phyloP scores from a whole-genome alignment of 768 basidiomycete genomes.

The Trametes sanguinea region DNA sequence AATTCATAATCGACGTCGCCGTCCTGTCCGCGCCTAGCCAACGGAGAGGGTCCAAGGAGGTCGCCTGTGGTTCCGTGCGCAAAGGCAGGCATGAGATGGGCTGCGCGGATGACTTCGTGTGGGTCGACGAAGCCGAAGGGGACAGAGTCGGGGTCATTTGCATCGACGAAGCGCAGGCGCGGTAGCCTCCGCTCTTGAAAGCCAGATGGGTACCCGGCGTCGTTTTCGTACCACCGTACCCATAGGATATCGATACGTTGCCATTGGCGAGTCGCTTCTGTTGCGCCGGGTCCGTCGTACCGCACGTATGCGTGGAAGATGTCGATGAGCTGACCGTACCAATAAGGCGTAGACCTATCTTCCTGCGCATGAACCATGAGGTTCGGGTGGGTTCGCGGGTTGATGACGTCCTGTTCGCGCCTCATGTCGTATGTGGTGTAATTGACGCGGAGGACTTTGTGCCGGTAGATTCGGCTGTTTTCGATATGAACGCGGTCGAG shows the following conservation, averaged over 20 bases:
- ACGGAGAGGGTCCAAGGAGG: background rate
- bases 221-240: conserved; percentile 41
- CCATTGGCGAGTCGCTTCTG: conserved; percentile 9
- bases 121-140: conserved; percentile 52
- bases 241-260: conserved; percentile 37
- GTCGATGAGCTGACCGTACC: conserved; percentile 31
- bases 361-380: conserved; percentile 30
- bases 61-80: conserved; percentile 20
- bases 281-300: background rate
- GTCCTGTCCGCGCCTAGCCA: background rate
- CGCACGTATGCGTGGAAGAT: conserved; percentile 33
- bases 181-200: conserved; percentile 34
- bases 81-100: conserved; percentile 47
- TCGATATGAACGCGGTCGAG: conserved; percentile 26
- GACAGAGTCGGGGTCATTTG: conserved; percentile 20
- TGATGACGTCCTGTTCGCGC: conserved; percentile 43
- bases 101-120: conserved; percentile 37
- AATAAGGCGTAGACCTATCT: conserved; percentile 23
- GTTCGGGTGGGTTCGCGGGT: conserved; percentile 37
- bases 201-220: conserved; percentile 30
- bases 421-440: conserved; percentile 47
- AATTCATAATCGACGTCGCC: conserved; percentile 23
- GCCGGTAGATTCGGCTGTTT: conserved; percentile 23
- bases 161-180: conserved; percentile 35
- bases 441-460: conserved; percentile 37